phyloP scores from a whole-genome alignment of 2,329 filamentous ascomycete species.

The Moelleriella libera region DNA sequence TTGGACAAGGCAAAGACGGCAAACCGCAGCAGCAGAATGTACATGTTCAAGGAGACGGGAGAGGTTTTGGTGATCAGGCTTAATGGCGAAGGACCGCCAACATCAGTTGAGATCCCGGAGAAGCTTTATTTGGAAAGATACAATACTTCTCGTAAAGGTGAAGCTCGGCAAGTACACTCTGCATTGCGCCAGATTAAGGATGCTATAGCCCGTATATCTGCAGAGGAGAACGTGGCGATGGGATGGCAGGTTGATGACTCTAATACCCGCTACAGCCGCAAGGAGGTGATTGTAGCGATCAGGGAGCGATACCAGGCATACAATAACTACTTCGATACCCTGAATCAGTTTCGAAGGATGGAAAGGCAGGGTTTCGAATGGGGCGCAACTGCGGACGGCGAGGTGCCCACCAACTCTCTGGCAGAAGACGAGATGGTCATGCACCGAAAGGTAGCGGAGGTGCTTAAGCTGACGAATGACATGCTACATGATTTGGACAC shows the following conservation, averaged over 20 bases:
- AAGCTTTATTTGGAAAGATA: constrained; percentile 42
- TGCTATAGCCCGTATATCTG: constrained; percentile 10
- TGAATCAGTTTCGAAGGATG: constrained; percentile 21
- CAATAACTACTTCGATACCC: constrained; percentile 19
- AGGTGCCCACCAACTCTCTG: too few species aligned
- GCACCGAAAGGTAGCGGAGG: constrained; percentile 16
- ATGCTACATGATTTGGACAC: constrained; percentile 15
- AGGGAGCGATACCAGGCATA: constrained; percentile 17
- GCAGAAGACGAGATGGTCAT: too few species aligned
- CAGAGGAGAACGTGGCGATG: constrained; percentile 12
- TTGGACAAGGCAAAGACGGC: neutral
- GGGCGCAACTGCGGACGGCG: constrained; percentile 7
- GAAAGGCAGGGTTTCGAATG: constrained; percentile 22
- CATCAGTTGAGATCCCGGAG: constrained; percentile 33
- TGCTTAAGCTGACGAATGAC: constrained; percentile 17
- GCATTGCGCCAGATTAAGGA: constrained; percentile 19
- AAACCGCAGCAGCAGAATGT: constrained; percentile 13
- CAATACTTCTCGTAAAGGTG: constrained; percentile 26
- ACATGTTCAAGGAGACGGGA: constrained; percentile 28
- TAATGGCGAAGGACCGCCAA: constrained; percentile 23
- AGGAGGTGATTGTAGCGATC: constrained; percentile 15
- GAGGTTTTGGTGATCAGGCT: constrained; percentile 37
- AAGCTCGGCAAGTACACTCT: constrained; percentile 29
- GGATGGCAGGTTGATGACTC: constrained; percentile 11
- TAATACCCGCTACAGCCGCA: constrained; percentile 13